These are phyloP conservation scores for Kodamaea nitidulidarum DNA, from an alignment of 805 yeast genomes.

Conservation along the genomic window DNA sequence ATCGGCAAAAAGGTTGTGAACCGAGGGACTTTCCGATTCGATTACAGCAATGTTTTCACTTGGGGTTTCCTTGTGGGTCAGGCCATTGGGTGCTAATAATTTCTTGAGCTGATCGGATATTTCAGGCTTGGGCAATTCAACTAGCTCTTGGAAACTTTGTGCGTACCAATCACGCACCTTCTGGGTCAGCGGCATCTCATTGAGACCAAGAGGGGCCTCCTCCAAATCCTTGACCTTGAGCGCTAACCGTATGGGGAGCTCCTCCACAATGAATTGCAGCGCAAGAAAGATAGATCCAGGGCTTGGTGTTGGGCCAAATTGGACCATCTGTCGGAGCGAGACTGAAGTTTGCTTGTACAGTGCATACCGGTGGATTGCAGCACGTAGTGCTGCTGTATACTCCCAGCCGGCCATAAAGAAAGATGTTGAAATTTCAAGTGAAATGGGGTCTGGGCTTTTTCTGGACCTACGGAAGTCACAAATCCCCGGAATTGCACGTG, in stretches of 20 bases:
- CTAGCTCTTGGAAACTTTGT: slow-evolving; percentile 80
- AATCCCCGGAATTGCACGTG: no score
- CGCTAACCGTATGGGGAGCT: slow-evolving; percentile 81
- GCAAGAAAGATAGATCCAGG: slow-evolving; percentile 80
- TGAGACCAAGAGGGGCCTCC: slow-evolving; percentile 69
- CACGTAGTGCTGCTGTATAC: slow-evolving; percentile 46
- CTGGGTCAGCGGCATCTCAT: slow-evolving; percentile 67
- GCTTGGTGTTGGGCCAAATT: slow-evolving; percentile 75
- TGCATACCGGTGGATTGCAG: slow-evolving; percentile 61
- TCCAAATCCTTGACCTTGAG: slow-evolving; percentile 83
- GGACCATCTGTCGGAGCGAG: slow-evolving; percentile 84
- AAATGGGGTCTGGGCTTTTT: no score
- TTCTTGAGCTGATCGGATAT: slow-evolving; percentile 41
- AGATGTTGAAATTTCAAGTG: not conserved
- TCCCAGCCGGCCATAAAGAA: slow-evolving; percentile 36
- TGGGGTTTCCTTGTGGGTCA: not conserved
- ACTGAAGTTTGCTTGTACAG: slow-evolving; percentile 78
- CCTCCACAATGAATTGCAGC: slow-evolving; percentile 79
- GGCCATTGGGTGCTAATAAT: slow-evolving; percentile 24
- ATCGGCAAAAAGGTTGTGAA: slow-evolving; percentile 6
- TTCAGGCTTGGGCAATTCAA: slow-evolving; percentile 56
- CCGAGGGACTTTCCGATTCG: slow-evolving; percentile 5
- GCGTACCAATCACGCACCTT: slow-evolving; percentile 87
- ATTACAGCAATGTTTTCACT: slow-evolving; percentile 6
- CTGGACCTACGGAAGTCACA: no score